Base-by-base conservation (phyloP, 1,284 basidiomycete genomes). In the Omphalotus olearius region DNA sequence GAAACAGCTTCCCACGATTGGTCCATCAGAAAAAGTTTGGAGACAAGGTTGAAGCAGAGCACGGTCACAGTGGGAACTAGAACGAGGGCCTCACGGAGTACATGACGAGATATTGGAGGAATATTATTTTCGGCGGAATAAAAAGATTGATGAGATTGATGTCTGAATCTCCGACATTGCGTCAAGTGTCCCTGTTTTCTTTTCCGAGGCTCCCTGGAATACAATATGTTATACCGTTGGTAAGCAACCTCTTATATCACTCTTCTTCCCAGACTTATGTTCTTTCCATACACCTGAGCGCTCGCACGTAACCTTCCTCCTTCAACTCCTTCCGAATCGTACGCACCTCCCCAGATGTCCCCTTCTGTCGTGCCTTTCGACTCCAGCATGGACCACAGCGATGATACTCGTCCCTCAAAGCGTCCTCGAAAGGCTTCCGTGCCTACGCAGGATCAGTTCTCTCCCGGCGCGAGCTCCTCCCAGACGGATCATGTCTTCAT, bases 401-500 rank as follows among this genome's bases (percentile, higher is more conserved):
- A 40, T 6, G 50, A 57, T 36, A 33, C 36, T n/a, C 51, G 56
- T 14, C 56, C 56, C 18, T 16, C 42, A 17, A 58, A 58, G 40
- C 48, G 56, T 18, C 33, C 54, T 23, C 33, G 56, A 14, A 58
- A 55, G 17, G 54, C 47, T 25, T 43, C 45, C n/a, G 30, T 18
- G 1, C 38, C 28, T 9, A 46, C 49, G 25, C 47, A 48, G 23
- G 35, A 47, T 6, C 51, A 40, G n/a, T 36, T 26, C 23, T 14
- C 18, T 36, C 17, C 37, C 5, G 40, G n/a, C 30, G 18, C 43
- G 28, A 60, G 56, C 36, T 40, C 56, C 11, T 55, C 57, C 1
- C 67, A 67, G 16, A 56, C 70, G 25, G 69, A 72, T 60, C 72
- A 72, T 56, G 71, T 73, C 35, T 73, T 72, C 59, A 72, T 72